phyloP scores from a whole-genome alignment of 768 basidiomycete genomes.

The Hysterangium stoloniferum region DNA sequence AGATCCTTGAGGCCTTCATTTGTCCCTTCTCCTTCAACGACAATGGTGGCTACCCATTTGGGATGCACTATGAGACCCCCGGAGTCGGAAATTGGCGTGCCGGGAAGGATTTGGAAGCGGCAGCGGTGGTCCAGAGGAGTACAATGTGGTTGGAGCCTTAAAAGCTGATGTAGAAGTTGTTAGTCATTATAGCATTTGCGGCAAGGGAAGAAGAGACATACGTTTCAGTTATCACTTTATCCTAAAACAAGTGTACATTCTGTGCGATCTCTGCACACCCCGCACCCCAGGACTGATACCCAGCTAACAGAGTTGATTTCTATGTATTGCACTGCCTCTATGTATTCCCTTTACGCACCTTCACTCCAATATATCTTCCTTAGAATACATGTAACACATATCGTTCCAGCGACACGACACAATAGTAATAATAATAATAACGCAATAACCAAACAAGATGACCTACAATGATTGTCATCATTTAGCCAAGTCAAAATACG shows the following conservation, averaged over 20 bases:
- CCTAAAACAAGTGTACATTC: conserved; percentile 70
- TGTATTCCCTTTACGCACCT: too few relatives aligned
- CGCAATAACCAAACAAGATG: too few relatives aligned
- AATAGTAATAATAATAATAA: too few relatives aligned
- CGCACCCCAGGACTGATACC: conserved; percentile 73
- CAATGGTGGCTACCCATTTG: conserved; percentile 77
- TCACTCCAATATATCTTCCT: too few relatives aligned
- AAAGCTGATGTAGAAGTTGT: conserved; percentile 37
- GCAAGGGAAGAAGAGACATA: conserved; percentile 31
- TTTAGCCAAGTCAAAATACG: too few relatives aligned
- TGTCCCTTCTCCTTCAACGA: conserved; percentile 83
- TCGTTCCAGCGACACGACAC: too few relatives aligned
- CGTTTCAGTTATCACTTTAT: conserved; percentile 74
- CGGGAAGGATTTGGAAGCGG: conserved; percentile 58
- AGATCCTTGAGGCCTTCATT: conserved; percentile 78
- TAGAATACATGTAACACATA: too few relatives aligned
- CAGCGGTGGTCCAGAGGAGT: conserved; percentile 83
- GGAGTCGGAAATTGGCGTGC: conserved; percentile 46
- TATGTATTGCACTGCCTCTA: conserved; percentile 58
- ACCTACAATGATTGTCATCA: too few relatives aligned
- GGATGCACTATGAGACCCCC: conserved; percentile 56
- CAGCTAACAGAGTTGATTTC: conserved; percentile 50
- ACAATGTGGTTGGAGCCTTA: conserved; percentile 75
- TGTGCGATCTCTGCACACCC: conserved; percentile 73
- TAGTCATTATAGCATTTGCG: not conserved